Evolutionary conservation across 2,329 filamentous ascomycete species (phyloP).

Genomic region (Colletotrichum magnum): DNA sequence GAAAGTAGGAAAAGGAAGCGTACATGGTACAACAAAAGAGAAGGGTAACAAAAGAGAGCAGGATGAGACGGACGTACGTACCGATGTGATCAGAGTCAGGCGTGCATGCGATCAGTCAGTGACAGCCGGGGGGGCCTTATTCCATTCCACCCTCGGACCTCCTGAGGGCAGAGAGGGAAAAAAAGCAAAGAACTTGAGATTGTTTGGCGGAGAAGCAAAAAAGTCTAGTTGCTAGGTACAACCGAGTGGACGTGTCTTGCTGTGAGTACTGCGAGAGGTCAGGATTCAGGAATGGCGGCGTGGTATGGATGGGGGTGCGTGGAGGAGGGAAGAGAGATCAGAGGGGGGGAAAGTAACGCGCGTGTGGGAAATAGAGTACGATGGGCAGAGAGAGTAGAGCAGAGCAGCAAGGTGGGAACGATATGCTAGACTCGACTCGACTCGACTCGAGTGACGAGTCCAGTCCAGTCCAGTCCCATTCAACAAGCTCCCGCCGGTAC

Average conservation of each 20-base stretch:
- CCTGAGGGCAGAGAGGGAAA: constrained; percentile 18
- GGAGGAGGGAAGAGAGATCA: constrained; percentile 18
- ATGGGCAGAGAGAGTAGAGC: no score
- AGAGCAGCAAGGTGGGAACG: constrained; percentile 3
- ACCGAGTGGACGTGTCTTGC: constrained; percentile 19
- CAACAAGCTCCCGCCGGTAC: constrained; percentile 1
- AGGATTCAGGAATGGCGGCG: constrained; percentile 29
- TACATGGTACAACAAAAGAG: neutral
- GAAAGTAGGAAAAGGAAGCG: constrained; percentile 2
- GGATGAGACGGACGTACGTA: constrained; percentile 28
- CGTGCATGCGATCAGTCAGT: constrained; percentile 40
- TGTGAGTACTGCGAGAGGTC: constrained; percentile 8
- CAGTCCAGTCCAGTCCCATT: neutral
- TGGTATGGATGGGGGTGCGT: constrained; percentile 18
- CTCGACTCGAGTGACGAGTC: no score
- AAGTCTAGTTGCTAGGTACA: constrained; percentile 41
- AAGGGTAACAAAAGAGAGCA: constrained; percentile 19
- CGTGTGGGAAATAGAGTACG: constrained; percentile 29
- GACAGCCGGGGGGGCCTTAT: constrained; percentile 37
- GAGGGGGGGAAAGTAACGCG: constrained; percentile 24
- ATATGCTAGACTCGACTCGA: neutral
- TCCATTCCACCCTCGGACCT: constrained; percentile 40
- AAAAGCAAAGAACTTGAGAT: constrained; percentile 38
- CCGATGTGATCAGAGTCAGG: constrained; percentile 36
- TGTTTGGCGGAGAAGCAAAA: constrained; percentile 36